phyloP scores from a whole-genome alignment of 2,329 filamentous ascomycete species.

The Aspergillus fructus region DNA sequence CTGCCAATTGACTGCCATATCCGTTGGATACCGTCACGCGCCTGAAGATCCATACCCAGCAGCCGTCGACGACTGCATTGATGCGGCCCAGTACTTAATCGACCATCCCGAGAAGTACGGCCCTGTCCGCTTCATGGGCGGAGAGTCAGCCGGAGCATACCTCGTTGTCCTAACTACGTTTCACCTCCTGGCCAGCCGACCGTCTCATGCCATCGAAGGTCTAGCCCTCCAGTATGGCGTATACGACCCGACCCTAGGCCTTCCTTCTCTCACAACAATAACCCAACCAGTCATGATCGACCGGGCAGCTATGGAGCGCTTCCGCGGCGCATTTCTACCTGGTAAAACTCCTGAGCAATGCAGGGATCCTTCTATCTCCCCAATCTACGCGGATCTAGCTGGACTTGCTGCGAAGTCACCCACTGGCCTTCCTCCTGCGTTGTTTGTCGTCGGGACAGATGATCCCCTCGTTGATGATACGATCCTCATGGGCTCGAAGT shows the following conservation, averaged over 20 bases:
- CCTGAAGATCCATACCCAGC: constrained; percentile 61
- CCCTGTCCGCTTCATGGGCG: constrained; percentile 2
- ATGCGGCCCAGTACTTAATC: constrained; percentile 5
- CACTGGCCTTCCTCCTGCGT: constrained; percentile 1
- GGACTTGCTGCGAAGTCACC: not conserved
- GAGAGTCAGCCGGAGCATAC: constrained; percentile 8
- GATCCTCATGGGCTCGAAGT: constrained; percentile 55
- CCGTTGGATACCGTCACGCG: constrained; percentile 59
- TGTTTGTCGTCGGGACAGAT: constrained; percentile 57
- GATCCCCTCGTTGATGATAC: constrained; percentile 56
- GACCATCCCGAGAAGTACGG: constrained; percentile 3
- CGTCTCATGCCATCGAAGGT: not conserved
- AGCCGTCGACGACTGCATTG: constrained; percentile 5
- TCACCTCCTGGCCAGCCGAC: not conserved
- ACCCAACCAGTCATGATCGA: constrained; percentile 1
- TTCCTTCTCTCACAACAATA: not conserved
- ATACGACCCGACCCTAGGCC: not conserved
- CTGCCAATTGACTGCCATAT: constrained; percentile 51
- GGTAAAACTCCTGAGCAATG: not conserved
- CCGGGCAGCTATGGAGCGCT: not conserved
- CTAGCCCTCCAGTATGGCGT: constrained; percentile 1
- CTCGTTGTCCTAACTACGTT: not conserved
- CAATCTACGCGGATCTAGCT: constrained; percentile 2
- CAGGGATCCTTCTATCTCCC: not conserved
- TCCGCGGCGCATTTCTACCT: not conserved